Conservation (phyloP, 352 stramenopile genomes). For the Pythium dissotocum region DNA sequence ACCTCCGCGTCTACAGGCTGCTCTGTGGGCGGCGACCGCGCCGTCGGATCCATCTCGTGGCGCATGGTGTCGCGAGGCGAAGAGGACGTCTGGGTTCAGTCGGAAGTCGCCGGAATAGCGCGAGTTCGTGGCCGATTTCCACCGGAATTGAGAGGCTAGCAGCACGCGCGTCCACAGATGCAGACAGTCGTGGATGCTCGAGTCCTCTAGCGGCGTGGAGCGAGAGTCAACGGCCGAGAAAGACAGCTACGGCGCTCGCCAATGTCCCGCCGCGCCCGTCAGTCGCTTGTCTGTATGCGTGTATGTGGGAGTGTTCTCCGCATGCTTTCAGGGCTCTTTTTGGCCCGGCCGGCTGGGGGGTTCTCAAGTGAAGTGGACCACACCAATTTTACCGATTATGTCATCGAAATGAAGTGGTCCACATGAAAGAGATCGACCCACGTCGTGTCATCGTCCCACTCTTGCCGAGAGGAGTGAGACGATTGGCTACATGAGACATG, state of each 20-base stretch:
- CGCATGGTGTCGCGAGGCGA: conserved; percentile 18
- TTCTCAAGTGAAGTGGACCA: conserved; percentile 11
- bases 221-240: neutral
- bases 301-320: conserved; percentile 8
- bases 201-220: neutral
- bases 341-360: neutral
- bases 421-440: conserved; percentile 5
- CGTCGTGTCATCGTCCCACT: conserved; percentile 13
- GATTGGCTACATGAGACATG: conserved; percentile 10
- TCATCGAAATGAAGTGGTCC: conserved; percentile 19
- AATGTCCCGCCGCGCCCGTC: neutral
- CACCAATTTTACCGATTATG: conserved; percentile 6
- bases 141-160: neutral
- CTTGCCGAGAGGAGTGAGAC: neutral
- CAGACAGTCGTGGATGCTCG: neutral
- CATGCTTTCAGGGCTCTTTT: neutral
- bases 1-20: conserved; percentile 30
- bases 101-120: neutral
- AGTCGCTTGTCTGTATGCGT: conserved; percentile 3
- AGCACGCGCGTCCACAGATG: neutral
- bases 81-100: neutral
- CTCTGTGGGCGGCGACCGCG: conserved; percentile 24
- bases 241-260: neutral
- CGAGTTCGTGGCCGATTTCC: conserved; percentile 7
- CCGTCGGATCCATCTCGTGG: conserved; percentile 24